A percentile compares a stretch with the other conserved stretches of the same genome.
phyloP scores from a whole-genome alignment of 768 basidiomycete genomes.

The Leccinum ochraceum region DNA sequence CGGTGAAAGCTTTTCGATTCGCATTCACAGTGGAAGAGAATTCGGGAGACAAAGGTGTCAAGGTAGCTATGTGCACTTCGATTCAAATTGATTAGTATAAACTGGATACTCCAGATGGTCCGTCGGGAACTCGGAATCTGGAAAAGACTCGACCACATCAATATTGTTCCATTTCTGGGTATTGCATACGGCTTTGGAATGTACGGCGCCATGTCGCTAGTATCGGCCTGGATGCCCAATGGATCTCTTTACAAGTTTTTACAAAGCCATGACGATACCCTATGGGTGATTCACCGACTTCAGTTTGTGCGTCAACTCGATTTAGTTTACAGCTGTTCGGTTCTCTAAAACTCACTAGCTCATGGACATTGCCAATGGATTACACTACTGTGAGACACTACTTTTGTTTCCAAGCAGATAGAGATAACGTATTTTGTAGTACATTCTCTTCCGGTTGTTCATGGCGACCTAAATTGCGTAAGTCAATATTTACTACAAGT shows the following conservation, averaged over 20 bases:
- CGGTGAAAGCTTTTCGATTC: background rate
- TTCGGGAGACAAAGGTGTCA: background rate
- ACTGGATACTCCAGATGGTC: background rate
- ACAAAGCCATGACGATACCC: too few relatives aligned
- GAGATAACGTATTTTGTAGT: background rate
- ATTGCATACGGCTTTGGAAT: too few relatives aligned
- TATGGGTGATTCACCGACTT: too few relatives aligned
- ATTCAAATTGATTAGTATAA: background rate
- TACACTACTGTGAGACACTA: background rate
- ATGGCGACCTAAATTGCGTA: background rate
- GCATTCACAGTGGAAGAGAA: background rate
- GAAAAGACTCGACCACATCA: too few relatives aligned
- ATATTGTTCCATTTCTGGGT: too few relatives aligned
- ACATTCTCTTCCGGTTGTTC: background rate
- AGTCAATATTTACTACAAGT: background rate
- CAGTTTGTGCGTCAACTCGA: background rate
- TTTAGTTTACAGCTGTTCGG: background rate
- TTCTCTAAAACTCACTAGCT: background rate
- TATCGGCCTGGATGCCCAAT: too few relatives aligned
- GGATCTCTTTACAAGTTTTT: too few relatives aligned
- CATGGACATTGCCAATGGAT: background rate
- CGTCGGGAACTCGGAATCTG: too few relatives aligned
- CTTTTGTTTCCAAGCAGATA: too few relatives aligned
- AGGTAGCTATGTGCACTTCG: background rate
- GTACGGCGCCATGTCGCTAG: too few relatives aligned